Conservation (phyloP, 768 basidiomycete genomes). For the Mycena galericulata region DNA sequence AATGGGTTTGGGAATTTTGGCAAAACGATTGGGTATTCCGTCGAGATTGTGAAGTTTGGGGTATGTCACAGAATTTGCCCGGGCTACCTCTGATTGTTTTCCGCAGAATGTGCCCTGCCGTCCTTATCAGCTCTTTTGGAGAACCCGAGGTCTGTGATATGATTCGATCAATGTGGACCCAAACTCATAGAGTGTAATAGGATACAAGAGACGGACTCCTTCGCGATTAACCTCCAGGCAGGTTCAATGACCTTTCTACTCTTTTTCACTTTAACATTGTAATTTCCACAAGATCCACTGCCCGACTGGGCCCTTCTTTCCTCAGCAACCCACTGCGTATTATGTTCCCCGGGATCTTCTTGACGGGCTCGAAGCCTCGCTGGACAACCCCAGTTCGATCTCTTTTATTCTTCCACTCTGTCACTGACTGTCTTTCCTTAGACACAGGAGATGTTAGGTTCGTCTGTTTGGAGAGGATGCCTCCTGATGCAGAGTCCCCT, state of each 20-base stretch:
- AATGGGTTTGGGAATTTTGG: conserved; percentile 83
- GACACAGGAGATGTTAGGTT: conserved; percentile 85
- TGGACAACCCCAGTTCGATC: conserved; percentile 77
- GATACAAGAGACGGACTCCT: conserved; percentile 72
- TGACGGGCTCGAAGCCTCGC: conserved; percentile 74
- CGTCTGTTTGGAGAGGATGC: conserved; percentile 71
- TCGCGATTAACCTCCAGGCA: conserved; percentile 82
- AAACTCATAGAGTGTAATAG: too few species aligned
- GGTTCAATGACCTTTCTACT: conserved; percentile 66
- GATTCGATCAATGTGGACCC: too few species aligned
- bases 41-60: conserved; percentile 80
- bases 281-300: too few species aligned
- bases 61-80: conserved; percentile 46
- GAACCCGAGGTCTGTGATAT: too few species aligned
- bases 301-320: conserved; percentile 61
- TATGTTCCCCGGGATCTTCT: conserved; percentile 76
- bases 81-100: not conserved
- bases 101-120: conserved; percentile 72
- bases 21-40: conserved; percentile 79
- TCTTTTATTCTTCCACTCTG: not conserved
- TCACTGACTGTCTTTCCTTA: conserved; percentile 33
- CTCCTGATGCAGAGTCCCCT: conserved; percentile 41
- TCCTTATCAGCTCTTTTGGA: conserved; percentile 69
- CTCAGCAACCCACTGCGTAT: conserved; percentile 73
- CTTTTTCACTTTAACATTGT: too few species aligned